Percentiles rank a stretch among this genome's conserved stretches.
phyloP scores from a whole-genome alignment of 257 asterid genomes.

The Ajuga chamaepitys region DNA sequence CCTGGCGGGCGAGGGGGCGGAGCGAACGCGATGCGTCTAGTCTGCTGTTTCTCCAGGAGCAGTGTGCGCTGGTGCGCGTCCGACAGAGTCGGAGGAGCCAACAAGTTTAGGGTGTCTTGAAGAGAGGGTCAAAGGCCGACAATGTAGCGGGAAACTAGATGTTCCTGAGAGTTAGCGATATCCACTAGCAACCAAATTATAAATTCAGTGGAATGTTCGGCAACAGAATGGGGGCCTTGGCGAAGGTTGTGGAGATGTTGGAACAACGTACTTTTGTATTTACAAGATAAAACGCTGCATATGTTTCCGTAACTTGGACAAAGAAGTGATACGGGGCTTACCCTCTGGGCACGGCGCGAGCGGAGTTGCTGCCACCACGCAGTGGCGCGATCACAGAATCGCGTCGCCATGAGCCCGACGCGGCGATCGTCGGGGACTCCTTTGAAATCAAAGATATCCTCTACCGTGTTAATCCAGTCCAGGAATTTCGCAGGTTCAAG shows the following conservation, averaged over 20 bases:
- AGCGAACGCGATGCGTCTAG: neutral
- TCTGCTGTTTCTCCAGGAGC: neutral
- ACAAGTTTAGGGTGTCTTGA: neutral
- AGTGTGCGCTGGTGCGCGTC: neutral
- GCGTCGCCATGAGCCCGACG: neutral
- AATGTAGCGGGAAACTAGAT: neutral
- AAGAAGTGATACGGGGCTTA: neutral
- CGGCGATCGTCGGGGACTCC: neutral
- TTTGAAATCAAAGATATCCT: neutral
- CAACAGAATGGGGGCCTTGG: neutral
- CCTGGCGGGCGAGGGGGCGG: neutral
- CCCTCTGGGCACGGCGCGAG: neutral
- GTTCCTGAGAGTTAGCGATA: neutral
- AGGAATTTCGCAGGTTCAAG: neutral
- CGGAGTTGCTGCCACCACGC: neutral
- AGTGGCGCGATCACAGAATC: neutral
- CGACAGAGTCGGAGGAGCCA: neutral
- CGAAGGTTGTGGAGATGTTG: neutral
- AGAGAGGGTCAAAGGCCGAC: neutral
- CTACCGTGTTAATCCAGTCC: neutral
- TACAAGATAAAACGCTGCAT: neutral
- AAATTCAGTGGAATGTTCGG: neutral
- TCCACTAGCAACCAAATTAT: neutral
- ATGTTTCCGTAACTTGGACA: neutral
- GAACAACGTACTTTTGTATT: neutral